Evolutionary conservation across 202 grass and related monocot species (phyloP).

Genomic region (Bolboschoenoplectus hybrid): DNA sequence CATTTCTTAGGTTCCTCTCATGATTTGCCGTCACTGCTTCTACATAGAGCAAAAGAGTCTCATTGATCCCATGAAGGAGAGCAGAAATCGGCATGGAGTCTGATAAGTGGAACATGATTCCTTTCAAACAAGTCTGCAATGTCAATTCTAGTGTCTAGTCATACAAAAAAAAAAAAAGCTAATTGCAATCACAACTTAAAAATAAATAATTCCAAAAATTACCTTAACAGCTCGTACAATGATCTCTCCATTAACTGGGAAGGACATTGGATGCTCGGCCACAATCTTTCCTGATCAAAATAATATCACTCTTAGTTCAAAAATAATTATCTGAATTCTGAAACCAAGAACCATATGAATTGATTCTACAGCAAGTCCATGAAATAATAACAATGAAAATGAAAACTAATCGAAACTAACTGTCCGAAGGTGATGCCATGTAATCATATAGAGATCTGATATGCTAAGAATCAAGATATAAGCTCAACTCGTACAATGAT

Average conservation of each 20-base stretch:
- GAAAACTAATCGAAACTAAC: not conserved
- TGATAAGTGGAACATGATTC: constrained; percentile 61
- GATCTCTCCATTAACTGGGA: constrained; percentile 57
- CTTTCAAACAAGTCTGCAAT: constrained; percentile 30
- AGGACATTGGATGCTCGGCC: constrained; percentile 49
- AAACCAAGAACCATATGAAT: not conserved
- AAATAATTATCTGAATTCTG: constrained; percentile 11
- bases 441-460: not conserved
- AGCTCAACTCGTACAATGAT: not conserved
- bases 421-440: not conserved
- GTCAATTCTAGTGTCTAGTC: constrained; percentile 8
- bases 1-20: constrained; percentile 18
- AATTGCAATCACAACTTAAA: constrained; percentile 11
- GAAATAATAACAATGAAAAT: not conserved
- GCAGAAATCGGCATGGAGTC: constrained; percentile 63
- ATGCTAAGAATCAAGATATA: not conserved
- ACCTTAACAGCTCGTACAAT: constrained; percentile 59
- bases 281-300: constrained; percentile 52
- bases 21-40: constrained; percentile 37
- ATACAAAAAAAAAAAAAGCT: not conserved
- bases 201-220: not conserved
- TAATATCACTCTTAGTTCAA: not conserved
- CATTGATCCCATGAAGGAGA: constrained; percentile 48
- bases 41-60: constrained; percentile 59
- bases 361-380: not conserved